phyloP scores from a whole-genome alignment of 2,329 filamentous ascomycete species.

The Paramyrothecium roridum region DNA sequence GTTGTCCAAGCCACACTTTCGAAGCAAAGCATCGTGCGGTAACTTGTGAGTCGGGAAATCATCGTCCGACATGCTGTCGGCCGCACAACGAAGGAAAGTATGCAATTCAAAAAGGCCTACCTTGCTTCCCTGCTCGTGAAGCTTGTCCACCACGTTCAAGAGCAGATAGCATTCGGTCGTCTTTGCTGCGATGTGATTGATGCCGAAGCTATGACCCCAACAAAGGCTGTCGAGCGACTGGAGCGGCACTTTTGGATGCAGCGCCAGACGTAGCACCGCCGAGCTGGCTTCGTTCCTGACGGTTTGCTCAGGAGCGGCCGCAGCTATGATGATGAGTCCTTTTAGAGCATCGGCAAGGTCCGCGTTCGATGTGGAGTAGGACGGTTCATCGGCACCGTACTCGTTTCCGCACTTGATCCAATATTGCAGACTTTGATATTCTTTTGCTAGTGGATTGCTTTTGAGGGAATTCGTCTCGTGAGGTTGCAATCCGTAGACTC shows the following conservation, averaged over 20 bases:
- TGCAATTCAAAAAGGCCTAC: not conserved
- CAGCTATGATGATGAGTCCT: not conserved
- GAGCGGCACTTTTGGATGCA: not conserved
- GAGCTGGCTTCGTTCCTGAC: not conserved
- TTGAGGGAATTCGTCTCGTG: not conserved
- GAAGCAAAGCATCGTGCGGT: not conserved
- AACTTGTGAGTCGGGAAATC: not conserved
- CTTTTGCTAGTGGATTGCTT: not conserved
- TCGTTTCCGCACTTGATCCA: not conserved
- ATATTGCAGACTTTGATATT: not conserved
- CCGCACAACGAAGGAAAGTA: not conserved
- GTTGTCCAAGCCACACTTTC: not conserved
- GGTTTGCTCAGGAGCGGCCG: not conserved
- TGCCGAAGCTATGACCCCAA: not conserved
- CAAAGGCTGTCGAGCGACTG: not conserved
- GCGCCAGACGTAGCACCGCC: not conserved
- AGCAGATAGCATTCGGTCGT: not conserved
- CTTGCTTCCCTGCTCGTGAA: not conserved
- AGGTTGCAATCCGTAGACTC: not conserved
- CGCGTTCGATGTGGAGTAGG: not conserved
- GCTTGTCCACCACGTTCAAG: not conserved
- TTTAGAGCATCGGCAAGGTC: not conserved
- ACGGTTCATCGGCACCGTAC: not conserved
- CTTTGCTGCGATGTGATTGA: not conserved
- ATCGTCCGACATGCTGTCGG: not conserved